Conservation (phyloP, 23 red algal species). For the Gracilaria gracilis region DNA sequence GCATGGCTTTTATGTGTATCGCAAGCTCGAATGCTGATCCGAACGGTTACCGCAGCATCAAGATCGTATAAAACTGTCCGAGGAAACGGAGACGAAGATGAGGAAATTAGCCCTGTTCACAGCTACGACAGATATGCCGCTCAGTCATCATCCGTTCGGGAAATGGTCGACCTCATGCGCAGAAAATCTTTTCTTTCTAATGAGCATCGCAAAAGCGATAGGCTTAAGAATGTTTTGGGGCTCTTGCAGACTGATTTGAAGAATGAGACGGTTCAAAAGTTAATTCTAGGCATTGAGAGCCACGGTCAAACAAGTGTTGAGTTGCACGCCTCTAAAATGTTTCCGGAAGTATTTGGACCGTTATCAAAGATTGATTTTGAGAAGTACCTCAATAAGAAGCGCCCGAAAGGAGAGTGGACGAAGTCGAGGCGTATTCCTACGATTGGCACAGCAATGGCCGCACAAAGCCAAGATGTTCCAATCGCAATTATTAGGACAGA, state of each 20-base stretch:
- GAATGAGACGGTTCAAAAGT: not conserved
- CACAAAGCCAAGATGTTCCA: not conserved
- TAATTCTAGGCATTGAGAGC: slow-evolving; percentile 19
- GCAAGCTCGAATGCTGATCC: no score
- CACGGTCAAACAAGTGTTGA: slow-evolving; percentile 20
- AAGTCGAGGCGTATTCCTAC: slow-evolving; percentile 10
- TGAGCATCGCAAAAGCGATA: not conserved
- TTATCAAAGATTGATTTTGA: not conserved
- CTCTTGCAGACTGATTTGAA: not conserved
- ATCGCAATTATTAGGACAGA: no score
- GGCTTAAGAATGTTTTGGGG: not conserved
- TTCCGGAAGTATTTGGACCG: slow-evolving; percentile 23
- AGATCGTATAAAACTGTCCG: not conserved
- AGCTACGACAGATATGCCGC: not conserved
- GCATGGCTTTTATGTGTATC: not conserved
- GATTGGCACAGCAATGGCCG: not conserved
- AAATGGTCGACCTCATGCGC: slow-evolving; percentile 18
- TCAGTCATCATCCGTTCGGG: not conserved
- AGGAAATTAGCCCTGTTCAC: not conserved
- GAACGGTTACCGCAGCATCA: not conserved
- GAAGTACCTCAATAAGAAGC: slow-evolving; percentile 4
- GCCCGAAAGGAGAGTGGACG: no score
- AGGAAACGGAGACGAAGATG: not conserved
- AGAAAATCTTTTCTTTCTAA: not conserved
- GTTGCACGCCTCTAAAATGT: slow-evolving; percentile 30